These are phyloP conservation scores for Penicillium mononematosum DNA, from an alignment of 495 filamentous ascomycete species.

Conservation along the genomic window DNA sequence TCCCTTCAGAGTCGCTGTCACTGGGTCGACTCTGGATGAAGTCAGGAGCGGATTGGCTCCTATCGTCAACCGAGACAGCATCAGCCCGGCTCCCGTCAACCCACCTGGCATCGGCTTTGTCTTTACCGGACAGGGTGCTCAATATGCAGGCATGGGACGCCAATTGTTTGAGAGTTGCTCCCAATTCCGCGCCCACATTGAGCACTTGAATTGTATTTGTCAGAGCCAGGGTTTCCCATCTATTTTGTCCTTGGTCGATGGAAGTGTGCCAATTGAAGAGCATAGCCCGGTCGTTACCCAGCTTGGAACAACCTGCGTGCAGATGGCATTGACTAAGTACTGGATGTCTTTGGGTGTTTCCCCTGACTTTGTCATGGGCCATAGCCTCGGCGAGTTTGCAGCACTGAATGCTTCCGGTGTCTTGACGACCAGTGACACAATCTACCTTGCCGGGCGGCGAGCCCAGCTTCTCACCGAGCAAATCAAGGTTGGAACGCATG, in stretches of 20 bases:
- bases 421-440: conserved; percentile 71
- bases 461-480: conserved; percentile 72
- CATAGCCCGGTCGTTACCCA: conserved; percentile 76
- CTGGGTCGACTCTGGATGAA: conserved; percentile 42
- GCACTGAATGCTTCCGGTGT: conserved; percentile 80
- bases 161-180: conserved; percentile 64
- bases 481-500: conserved; percentile 69
- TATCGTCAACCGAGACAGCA: conserved; percentile 28
- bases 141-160: conserved; percentile 65
- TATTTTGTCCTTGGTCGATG: conserved; percentile 63
- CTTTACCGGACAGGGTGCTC: conserved; percentile 58
- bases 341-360: conserved; percentile 78
- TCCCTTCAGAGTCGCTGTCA: conserved; percentile 65
- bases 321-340: conserved; percentile 80
- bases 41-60: conserved; percentile 31
- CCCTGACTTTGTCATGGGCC: conserved; percentile 76
- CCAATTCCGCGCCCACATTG: conserved; percentile 68
- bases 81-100: conserved; percentile 29
- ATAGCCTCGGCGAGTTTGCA: conserved; percentile 87
- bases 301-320: conserved; percentile 71
- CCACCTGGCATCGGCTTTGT: conserved; percentile 56
- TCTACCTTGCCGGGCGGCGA: conserved; percentile 76
- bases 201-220: conserved; percentile 67
- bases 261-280: conserved; percentile 44
- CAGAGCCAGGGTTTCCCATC: conserved; percentile 65